Percentiles rank a stretch among this genome's conserved stretches.
Conservation (phyloP, 352 stramenopile genomes). For the Phytophthora hybrid region DNA sequence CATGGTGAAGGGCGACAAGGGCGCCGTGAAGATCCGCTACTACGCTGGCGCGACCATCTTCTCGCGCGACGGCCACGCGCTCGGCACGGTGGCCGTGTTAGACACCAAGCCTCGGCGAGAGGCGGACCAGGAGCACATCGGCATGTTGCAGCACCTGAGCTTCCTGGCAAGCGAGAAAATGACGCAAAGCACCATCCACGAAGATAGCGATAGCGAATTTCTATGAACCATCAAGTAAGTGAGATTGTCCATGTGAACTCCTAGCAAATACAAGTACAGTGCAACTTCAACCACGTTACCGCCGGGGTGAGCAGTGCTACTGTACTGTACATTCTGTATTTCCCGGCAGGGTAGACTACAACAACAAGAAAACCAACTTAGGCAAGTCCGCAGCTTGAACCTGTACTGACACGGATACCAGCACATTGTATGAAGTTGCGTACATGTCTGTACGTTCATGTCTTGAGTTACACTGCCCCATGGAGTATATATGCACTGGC, state of each 20-base stretch:
- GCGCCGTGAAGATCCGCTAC: constrained; percentile 88
- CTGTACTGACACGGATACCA: no score
- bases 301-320: background rate
- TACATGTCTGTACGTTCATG: no score
- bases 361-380: no score
- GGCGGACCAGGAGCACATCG: constrained; percentile 88
- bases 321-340: no score
- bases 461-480: no score
- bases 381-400: no score
- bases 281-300: constrained; percentile 12
- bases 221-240: constrained; percentile 51
- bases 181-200: constrained; percentile 82
- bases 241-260: constrained; percentile 36
- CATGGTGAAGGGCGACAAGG: constrained; percentile 88
- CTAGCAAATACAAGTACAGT: constrained; percentile 17
- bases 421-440: no score
- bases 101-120: constrained; percentile 83
- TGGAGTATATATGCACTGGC: no score
- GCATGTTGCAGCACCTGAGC: constrained; percentile 88
- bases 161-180: constrained; percentile 91
- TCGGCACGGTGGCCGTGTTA: constrained; percentile 86
- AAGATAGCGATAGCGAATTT: constrained; percentile 85
- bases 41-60: constrained; percentile 89
- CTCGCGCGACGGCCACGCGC: constrained; percentile 75
- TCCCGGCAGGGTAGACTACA: no score